Percentiles rank a stretch among this genome's conserved stretches.
phyloP scores from a whole-genome alignment of 2,329 filamentous ascomycete genomes.

The Samsoniella hepiali region DNA sequence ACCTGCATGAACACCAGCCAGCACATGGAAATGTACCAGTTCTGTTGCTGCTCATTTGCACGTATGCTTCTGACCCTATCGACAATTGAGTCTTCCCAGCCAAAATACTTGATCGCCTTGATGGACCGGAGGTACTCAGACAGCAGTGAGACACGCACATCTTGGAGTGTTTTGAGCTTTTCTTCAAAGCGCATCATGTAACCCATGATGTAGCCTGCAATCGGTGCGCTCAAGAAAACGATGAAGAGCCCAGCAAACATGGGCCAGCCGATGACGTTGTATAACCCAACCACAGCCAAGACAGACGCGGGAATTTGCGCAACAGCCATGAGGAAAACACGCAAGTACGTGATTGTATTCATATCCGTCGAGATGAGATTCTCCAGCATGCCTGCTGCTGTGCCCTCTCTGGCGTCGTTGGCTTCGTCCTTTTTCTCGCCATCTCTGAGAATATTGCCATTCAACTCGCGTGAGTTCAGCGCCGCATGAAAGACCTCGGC shows the following conservation, averaged over 20 bases:
- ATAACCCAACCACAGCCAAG: slow-evolving; percentile 49
- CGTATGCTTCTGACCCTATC: slow-evolving; percentile 48
- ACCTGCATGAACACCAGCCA: slow-evolving; percentile 45
- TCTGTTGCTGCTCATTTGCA: slow-evolving; percentile 48
- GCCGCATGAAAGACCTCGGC: slow-evolving; percentile 57
- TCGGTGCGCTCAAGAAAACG: slow-evolving; percentile 44
- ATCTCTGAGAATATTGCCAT: slow-evolving; percentile 46
- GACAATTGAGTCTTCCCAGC: slow-evolving; percentile 54
- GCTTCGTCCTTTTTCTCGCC: slow-evolving; percentile 28
- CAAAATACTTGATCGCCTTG: slow-evolving; percentile 58
- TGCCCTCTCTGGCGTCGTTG: slow-evolving; percentile 32
- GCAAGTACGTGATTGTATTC: slow-evolving; percentile 53
- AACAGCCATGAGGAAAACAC: slow-evolving; percentile 44
- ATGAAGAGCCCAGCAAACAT: slow-evolving; percentile 49
- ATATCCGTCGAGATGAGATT: slow-evolving; percentile 59
- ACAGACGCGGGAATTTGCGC: slow-evolving; percentile 40
- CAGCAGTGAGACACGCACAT: slow-evolving; percentile 55
- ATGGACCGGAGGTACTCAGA: slow-evolving; percentile 58
- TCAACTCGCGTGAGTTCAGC: slow-evolving; percentile 53
- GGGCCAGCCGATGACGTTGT: slow-evolving; percentile 54
- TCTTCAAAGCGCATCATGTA: slow-evolving; percentile 47
- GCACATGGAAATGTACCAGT: slow-evolving; percentile 52
- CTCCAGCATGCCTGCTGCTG: slow-evolving; percentile 49
- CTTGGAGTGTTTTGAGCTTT: slow-evolving; percentile 51
- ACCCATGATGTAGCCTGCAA: slow-evolving; percentile 47